Evolutionary conservation across 2,329 filamentous ascomycete genomes (phyloP), one percentile per base, ranked within the genome.

Genomic region (Cladosporium sp.): DNA sequence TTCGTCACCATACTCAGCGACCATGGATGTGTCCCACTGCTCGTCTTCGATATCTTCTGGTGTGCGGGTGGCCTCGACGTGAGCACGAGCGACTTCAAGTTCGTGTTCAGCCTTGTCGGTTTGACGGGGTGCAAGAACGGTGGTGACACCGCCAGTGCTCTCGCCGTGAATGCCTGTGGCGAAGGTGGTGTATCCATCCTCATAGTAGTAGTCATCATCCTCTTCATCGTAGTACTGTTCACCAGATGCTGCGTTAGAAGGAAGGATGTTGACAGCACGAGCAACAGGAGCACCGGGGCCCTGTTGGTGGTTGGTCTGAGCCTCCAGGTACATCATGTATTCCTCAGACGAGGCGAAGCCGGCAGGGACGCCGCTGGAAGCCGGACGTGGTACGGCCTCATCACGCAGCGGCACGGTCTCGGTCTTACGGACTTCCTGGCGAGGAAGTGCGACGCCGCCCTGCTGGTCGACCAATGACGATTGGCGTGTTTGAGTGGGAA

Each of bases 21-120:
- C 94, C 94, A 99, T 97, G 71, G 90, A 96, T 34, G 93, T 91
- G 70, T 97, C 94, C 85, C 89, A 96, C 53, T 83, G 79, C 70
- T 97, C 93, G 63, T 97, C 93, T 61, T 96, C 89, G 44, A 91
- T 78, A 58, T 96, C 91, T 58, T 94, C 89, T 4, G 77, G 72
- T 1, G 84, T 85, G 24, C 83, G 81, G 25, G 82, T 85, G 28
- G 77, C 75, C 64, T 90, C 84, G 13, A 96, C 89, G 60, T 86
- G 80, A 6, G 80, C 70, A 66, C 82, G 86, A 2, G 86, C 85
- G 50, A 79, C 76, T 42, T 88, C 85, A 39, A 97, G 79, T 75
- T 97, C 91, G 36, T 84, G 83, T 67, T 85, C 80, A 35, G 86
- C 81, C 65, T 86, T 87, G 60, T 83, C 79, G 24, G 86, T 90